These are phyloP conservation scores for Trichoderma semiorbis DNA, from an alignment of 2,329 filamentous ascomycete species.

Conservation along the genomic window DNA sequence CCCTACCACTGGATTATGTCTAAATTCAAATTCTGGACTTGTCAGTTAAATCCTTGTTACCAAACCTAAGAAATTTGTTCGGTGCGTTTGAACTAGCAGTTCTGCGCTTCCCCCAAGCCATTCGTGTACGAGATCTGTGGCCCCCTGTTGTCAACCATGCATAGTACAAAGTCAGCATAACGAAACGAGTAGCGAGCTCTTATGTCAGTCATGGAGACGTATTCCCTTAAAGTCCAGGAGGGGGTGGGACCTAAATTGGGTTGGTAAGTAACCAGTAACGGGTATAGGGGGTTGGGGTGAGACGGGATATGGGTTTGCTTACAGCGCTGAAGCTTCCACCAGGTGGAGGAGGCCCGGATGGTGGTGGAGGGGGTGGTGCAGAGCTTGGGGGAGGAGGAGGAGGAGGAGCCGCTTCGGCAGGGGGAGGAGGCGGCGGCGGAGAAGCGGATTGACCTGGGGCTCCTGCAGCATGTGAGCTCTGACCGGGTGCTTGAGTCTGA, in stretches of 20 bases:
- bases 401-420: slow-evolving; percentile 59
- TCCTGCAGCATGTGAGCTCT: slow-evolving; percentile 40
- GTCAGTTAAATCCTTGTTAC: slow-evolving; percentile 16
- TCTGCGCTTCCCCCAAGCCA: slow-evolving; percentile 17
- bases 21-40: slow-evolving; percentile 16
- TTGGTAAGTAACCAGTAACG: neutral
- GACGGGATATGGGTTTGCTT: slow-evolving; percentile 32
- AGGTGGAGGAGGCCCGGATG: slow-evolving; percentile 44
- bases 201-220: slow-evolving; percentile 15
- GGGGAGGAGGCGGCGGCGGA: slow-evolving; percentile 57
- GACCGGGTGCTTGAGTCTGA: slow-evolving; percentile 42
- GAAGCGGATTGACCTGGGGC: slow-evolving; percentile 44
- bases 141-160: slow-evolving; percentile 20
- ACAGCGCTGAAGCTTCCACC: slow-evolving; percentile 60
- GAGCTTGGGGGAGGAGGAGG: slow-evolving; percentile 56
- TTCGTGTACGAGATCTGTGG: slow-evolving; percentile 10
- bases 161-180: slow-evolving; percentile 19
- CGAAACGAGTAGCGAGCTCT: slow-evolving; percentile 17
- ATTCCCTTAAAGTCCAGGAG: slow-evolving; percentile 47
- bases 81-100: slow-evolving; percentile 5
- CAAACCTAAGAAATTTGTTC: slow-evolving; percentile 13
- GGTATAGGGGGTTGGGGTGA: neutral
- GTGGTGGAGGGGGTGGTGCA: slow-evolving; percentile 52
- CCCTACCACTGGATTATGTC: slow-evolving; percentile 17
- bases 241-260: slow-evolving; percentile 50